A percentile compares a stretch with the other conserved stretches of the same genome.
These are phyloP conservation scores for Ganoderma leucocontextum DNA, from an alignment of 1,284 basidiomycete genomes.

Conservation along the genomic window DNA sequence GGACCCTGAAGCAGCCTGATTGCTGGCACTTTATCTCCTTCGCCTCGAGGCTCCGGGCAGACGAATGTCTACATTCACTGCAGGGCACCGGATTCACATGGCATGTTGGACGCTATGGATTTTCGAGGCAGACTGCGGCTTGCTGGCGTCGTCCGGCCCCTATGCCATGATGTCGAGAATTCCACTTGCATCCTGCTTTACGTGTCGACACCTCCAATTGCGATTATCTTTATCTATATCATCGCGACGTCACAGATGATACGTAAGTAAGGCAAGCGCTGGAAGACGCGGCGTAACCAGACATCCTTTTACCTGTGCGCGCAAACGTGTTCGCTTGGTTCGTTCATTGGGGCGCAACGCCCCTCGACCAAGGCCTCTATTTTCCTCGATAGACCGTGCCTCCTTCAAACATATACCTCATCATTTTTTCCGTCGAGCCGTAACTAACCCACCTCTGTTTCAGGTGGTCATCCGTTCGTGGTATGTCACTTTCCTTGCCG, in stretches of 20 bases:
- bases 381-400: not conserved
- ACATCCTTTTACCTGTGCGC: conserved; percentile 4
- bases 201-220: not conserved
- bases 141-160: not conserved
- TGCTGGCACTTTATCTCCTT: not conserved
- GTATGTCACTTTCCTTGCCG: conserved; percentile 48
- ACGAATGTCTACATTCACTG: not conserved
- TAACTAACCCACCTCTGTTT: conserved; percentile 25
- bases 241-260: not conserved
- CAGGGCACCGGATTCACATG: not conserved
- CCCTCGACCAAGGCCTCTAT: not conserved
- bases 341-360: not conserved
- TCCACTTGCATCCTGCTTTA: not conserved
- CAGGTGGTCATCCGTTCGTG: conserved; percentile 85
- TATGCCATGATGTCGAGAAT: not conserved
- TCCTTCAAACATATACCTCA: not conserved
- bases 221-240: not conserved
- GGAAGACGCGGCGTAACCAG: not conserved
- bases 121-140: not conserved
- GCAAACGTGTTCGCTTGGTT: not conserved
- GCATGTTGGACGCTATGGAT: not conserved
- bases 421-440: not conserved
- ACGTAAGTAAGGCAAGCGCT: not conserved
- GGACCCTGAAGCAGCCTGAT: not conserved
- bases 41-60: not conserved